Evolutionary conservation across 2,329 filamentous ascomycete species (phyloP).

Genomic region (Penicillium sp.): DNA sequence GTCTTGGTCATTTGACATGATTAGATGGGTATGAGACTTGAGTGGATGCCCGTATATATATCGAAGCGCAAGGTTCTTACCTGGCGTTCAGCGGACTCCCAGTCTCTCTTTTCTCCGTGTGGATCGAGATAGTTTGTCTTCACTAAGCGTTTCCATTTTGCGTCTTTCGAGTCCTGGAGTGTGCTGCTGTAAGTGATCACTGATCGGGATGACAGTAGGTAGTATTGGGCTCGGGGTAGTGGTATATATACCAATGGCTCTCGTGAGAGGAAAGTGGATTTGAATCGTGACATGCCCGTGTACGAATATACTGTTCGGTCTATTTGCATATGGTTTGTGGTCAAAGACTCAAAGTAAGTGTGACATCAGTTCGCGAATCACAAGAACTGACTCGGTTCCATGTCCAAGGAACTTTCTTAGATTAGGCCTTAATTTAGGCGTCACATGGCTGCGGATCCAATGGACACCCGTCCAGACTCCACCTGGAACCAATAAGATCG

Average conservation of each 20-base stretch:
- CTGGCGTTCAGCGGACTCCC: constrained; percentile 45
- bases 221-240: neutral
- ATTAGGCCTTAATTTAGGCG: neutral
- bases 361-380: too few relatives aligned
- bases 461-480: neutral
- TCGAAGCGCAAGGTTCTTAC: constrained; percentile 20
- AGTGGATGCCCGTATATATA: too few relatives aligned
- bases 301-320: neutral
- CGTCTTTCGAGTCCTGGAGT: constrained; percentile 35
- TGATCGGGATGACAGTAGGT: too few relatives aligned
- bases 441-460: neutral
- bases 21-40: neutral
- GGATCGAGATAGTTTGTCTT: constrained; percentile 43
- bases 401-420: neutral
- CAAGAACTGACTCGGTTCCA: neutral
- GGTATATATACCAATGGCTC: constrained; percentile 30
- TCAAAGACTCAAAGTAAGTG: too few relatives aligned
- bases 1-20: constrained; percentile 5
- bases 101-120: constrained; percentile 38
- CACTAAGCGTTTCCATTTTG: constrained; percentile 41
- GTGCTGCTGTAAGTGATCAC: neutral
- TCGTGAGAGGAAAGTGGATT: constrained; percentile 29
- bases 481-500: too few relatives aligned
- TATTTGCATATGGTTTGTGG: too few relatives aligned
- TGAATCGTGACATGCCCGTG: constrained; percentile 13